These are phyloP conservation scores for Xylaria intraflava DNA, from an alignment of 495 filamentous ascomycete genomes.

Conservation along the genomic window DNA sequence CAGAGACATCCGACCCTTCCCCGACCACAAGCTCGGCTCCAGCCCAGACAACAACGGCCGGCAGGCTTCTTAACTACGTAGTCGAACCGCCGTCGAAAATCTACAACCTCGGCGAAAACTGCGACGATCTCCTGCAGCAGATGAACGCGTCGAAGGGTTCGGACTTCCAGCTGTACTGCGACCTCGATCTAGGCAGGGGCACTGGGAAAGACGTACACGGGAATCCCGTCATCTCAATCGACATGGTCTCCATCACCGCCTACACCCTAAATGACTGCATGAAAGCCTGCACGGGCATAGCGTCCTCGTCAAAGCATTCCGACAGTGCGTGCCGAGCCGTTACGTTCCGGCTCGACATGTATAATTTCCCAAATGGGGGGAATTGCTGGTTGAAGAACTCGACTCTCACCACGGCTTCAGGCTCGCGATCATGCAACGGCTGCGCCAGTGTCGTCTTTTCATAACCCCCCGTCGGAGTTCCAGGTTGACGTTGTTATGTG, in stretches of 20 bases:
- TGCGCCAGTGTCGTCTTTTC: too few relatives aligned
- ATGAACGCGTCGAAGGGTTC: background rate
- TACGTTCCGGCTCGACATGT: background rate
- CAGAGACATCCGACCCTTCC: background rate
- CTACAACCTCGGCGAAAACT: background rate
- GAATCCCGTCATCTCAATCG: background rate
- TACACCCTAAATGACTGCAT: background rate
- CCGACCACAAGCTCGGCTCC: background rate
- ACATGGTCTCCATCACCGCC: background rate
- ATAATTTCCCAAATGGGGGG: background rate
- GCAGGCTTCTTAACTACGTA: background rate
- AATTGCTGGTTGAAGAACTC: background rate
- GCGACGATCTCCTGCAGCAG: background rate
- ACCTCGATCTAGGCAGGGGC: background rate
- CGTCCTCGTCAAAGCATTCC: background rate
- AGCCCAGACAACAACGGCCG: background rate
- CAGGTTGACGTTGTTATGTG: too few relatives aligned
- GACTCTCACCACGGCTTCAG: too few relatives aligned
- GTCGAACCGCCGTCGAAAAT: background rate
- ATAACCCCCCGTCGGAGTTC: too few relatives aligned
- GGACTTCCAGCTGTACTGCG: background rate
- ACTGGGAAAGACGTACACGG: background rate
- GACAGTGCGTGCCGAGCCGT: background rate
- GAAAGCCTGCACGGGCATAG: background rate
- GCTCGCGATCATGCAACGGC: too few relatives aligned